Percentiles rank a stretch among this genome's conserved stretches.
Conservation (phyloP, 768 basidiomycete species). For the Naganishia friedmannii region DNA sequence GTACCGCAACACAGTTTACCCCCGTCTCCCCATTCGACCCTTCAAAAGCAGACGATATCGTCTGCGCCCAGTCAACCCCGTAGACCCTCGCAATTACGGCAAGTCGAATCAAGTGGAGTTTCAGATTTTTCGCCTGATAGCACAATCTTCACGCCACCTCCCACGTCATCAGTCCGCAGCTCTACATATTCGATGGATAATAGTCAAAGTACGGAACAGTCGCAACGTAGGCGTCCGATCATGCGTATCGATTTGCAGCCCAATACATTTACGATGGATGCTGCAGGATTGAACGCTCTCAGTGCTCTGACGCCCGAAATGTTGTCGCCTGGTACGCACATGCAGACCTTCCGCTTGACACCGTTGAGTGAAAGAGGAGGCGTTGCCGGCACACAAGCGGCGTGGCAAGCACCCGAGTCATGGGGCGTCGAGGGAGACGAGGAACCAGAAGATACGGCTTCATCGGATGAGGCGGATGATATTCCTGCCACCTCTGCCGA, state of each 20-base stretch:
- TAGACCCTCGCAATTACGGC: conserved; percentile 49
- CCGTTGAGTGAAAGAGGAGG: conserved; percentile 49
- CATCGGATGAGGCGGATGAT: conserved; percentile 36
- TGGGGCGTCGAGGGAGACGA: conserved; percentile 56
- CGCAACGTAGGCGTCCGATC: background rate
- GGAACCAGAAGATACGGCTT: conserved; percentile 41
- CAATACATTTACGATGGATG: conserved; percentile 17
- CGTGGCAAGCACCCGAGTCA: conserved; percentile 56
- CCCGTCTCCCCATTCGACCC: conserved; percentile 32
- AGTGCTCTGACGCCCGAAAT: conserved; percentile 20
- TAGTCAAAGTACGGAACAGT: background rate
- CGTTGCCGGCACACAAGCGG: conserved; percentile 53
- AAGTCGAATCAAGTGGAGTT: conserved; percentile 41
- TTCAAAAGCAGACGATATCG: conserved; percentile 36
- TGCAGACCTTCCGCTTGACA: conserved; percentile 22
- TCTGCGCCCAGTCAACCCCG: conserved; percentile 47
- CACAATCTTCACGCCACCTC: background rate
- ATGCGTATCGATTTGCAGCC: conserved; percentile 24
- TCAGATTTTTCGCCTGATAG: conserved; percentile 1
- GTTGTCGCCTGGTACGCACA: conserved; percentile 19
- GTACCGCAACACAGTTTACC: conserved; percentile 13
- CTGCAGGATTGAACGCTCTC: conserved; percentile 6
- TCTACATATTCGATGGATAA: conserved; percentile 45
- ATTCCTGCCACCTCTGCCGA: background rate
- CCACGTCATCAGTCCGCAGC: conserved; percentile 40